These are phyloP conservation scores for Globisporangium iwayamae DNA, from an alignment of 352 stramenopile genomes.

Conservation along the genomic window DNA sequence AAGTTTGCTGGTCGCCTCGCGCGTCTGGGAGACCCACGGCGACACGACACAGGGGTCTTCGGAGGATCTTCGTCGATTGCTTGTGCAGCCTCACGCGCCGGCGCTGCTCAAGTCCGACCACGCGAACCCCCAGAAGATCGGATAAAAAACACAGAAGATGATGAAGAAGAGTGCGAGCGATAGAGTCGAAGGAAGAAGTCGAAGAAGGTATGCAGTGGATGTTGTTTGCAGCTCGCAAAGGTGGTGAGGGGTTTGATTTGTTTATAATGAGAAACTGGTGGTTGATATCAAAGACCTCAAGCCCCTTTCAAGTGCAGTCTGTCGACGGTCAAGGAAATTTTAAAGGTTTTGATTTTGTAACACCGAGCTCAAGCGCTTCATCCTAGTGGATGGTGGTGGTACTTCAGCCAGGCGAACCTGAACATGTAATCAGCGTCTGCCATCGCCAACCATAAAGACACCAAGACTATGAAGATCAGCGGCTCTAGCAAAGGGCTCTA, in stretches of 20 bases:
- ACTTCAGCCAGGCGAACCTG: constrained; percentile 2
- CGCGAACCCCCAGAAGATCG: constrained; percentile 85
- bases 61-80: constrained; percentile 72
- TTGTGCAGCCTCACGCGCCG: constrained; percentile 68
- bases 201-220: constrained; percentile 7
- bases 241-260: neutral
- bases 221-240: neutral
- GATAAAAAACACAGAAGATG: constrained; percentile 22
- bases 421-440: constrained; percentile 5
- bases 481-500: neutral
- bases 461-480: neutral
- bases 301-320: neutral
- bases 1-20: constrained; percentile 71
- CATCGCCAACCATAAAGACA: neutral
- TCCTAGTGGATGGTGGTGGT: neutral
- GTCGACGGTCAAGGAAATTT: neutral
- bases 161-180: neutral
- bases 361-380: neutral
- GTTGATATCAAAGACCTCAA: neutral
- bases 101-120: constrained; percentile 76
- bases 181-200: neutral
- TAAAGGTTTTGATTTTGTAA: neutral
- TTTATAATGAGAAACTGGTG: neutral
- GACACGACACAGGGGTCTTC: constrained; percentile 78
- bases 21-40: constrained; percentile 81